A percentile compares a stretch with the other conserved stretches of the same genome.
These are phyloP conservation scores for Hordeum vulgare DNA, from an alignment of 176 grass and related monocot genomes.

Conservation along the genomic window MorexV3_pseudomolecules_assembly NC_058522.1:373141529-373142028, in stretches of 20 bases:
- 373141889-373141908: constrained; percentile 97
- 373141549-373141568: not conserved
- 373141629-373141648: constrained; percentile 83
- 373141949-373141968: constrained; percentile 98
- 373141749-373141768: constrained; percentile 28
- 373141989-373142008: constrained; percentile 12
- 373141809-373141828: constrained; percentile 5
- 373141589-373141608: not conserved
- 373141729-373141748: constrained; percentile 98
- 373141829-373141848: constrained; percentile 9
- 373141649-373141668: constrained; percentile 99
- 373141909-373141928: constrained; percentile 74
- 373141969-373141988: constrained; percentile 92
- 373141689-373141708: constrained; percentile 85
- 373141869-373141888: constrained; percentile 68
- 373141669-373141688: constrained; percentile 93
- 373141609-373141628: constrained; percentile 9
- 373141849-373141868: constrained; percentile 24
- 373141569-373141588: not conserved
- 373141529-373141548: no score
- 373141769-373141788: not conserved
- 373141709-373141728: constrained; percentile 71
- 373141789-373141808: constrained; percentile 4
- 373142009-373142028: constrained; percentile 9
- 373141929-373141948: constrained; percentile 94